These are phyloP conservation scores for Tylopilus felleus DNA, from an alignment of 768 basidiomycete genomes.

Conservation along the genomic window DNA sequence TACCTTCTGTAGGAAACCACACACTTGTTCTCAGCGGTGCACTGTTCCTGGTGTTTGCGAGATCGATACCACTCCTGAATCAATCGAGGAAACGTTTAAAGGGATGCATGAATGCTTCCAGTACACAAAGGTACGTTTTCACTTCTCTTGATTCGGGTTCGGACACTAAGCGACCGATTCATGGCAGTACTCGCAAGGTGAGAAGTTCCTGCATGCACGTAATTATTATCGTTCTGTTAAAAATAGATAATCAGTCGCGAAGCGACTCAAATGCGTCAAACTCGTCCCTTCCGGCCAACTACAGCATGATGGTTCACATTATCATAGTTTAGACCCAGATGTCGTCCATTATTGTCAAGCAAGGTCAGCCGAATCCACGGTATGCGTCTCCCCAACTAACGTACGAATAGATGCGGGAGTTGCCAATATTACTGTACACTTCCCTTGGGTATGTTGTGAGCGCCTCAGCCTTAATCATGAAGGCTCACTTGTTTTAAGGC, in stretches of 20 bases:
- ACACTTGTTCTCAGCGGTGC: conserved; percentile 45
- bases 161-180: neutral
- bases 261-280: conserved; percentile 49
- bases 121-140: conserved; percentile 51
- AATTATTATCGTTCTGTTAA: neutral
- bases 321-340: conserved; percentile 41
- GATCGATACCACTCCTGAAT: conserved; percentile 53
- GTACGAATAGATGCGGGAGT: conserved; percentile 40
- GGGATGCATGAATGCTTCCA: conserved; percentile 59
- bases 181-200: conserved; percentile 55
- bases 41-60: conserved; percentile 50
- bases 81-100: conserved; percentile 57
- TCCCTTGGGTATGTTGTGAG: conserved; percentile 39
- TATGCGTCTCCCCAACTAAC: neutral
- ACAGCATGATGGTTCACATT: conserved; percentile 46
- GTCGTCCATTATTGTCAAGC: conserved; percentile 53
- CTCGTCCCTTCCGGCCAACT: conserved; percentile 40
- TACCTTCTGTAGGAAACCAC: conserved; percentile 38
- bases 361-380: conserved; percentile 29
- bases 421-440: conserved; percentile 60
- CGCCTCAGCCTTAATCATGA: neutral
- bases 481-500: conserved; percentile 24
- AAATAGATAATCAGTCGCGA: conserved; percentile 35
- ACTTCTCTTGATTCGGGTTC: neutral
- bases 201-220: neutral